These are phyloP conservation scores for Lignosus rhinocerotis DNA, from an alignment of 1,284 basidiomycete genomes.

Conservation along the genomic window DNA sequence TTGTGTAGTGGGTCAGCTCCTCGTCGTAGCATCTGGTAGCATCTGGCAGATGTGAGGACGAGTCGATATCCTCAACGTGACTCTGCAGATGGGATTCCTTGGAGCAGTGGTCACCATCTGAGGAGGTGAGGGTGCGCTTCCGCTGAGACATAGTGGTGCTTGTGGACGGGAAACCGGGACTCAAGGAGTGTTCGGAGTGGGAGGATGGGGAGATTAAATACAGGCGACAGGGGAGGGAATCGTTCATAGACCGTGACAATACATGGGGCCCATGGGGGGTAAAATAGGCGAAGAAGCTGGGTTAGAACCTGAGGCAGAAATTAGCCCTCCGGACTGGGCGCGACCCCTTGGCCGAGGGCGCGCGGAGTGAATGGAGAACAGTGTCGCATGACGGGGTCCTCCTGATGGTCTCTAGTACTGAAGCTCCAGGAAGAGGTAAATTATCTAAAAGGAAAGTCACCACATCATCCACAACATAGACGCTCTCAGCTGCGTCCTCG, in stretches of 20 bases:
- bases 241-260: background rate
- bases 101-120: constrained; percentile 10
- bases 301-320: background rate
- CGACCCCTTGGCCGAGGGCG: background rate
- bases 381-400: constrained; percentile 11
- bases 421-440: background rate
- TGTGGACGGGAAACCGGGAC: constrained; percentile 6
- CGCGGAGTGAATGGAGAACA: background rate
- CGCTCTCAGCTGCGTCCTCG: background rate
- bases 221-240: background rate
- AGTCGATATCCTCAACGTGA: constrained; percentile 19
- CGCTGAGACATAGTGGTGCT: constrained; percentile 15
- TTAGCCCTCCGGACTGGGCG: background rate
- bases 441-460: no score
- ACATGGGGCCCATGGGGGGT: background rate
- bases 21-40: background rate
- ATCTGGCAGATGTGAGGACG: constrained; percentile 4
- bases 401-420: background rate
- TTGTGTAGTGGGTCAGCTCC: constrained; percentile 28
- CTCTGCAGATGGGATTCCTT: constrained; percentile 10
- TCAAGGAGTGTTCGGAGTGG: background rate
- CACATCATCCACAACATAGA: no score
- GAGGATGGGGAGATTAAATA: constrained; percentile 13
- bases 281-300: background rate
- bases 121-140: constrained; percentile 16